Evolutionary conservation across 1,284 basidiomycete genomes (phyloP), one percentile per base, ranked within the genome.

Genomic region (Chalciporus sp.): DNA sequence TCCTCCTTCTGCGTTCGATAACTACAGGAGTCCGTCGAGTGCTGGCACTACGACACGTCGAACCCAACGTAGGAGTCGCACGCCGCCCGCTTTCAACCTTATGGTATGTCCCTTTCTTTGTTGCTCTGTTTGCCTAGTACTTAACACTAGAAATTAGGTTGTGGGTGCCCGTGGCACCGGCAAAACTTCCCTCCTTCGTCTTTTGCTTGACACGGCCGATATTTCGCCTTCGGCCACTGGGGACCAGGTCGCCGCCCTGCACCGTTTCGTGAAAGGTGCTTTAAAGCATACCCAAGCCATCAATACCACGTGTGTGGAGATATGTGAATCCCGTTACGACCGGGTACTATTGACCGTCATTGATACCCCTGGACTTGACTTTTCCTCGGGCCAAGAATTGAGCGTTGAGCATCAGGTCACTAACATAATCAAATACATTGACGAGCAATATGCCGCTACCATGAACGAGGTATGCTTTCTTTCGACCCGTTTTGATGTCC

Each of bases 311-410:
- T 84, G 82, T 58, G 74, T 90, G 41, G 90, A 92, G 71, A 88
- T 92, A 52, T 85, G 81, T 77, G 89, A 92, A 71, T 87, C 86
- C 49, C 82, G 82, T 57, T 88, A 85, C 61, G 91, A 92, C 66
- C 78, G 89, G 41, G 73, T 92, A 40, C 69, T 85, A 20, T 77
- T 93, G 60, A 86, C 86, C 17, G 86, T 89, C 51, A 86, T 91
- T 58, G 90, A 93, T 64, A 92, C 91, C 2, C 89, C 89, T 27
- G 90, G 90, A 4, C 73, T 93, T 49, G 88, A 92, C 64, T 90
- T 89, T 66, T 65, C 76, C 37, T 77, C 82, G 49, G 86, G 88
- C 28, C 80, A 78, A 58, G 90, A 92, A 68, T 72, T 93, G 56
- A 84, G 79, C 67, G 75, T 92, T 55, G 90, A 93, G 63, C 79